These are phyloP conservation scores for Multifurca ochricompacta DNA, from an alignment of 768 basidiomycete genomes.

Conservation along the genomic window DNA sequence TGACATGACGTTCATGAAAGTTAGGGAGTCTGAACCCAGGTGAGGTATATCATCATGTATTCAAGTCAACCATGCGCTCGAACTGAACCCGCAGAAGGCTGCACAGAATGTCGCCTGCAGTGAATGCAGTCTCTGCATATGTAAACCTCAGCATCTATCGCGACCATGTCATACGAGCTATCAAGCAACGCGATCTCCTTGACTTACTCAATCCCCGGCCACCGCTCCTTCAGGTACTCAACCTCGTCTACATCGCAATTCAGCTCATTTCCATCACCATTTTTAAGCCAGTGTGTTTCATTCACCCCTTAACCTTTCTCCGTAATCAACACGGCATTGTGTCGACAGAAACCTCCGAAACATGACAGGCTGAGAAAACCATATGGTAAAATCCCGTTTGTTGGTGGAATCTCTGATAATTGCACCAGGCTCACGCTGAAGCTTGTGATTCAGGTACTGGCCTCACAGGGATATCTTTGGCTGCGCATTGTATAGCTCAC, in stretches of 20 bases:
- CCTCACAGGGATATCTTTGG: slow-evolving; percentile 45
- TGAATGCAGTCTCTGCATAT: not conserved
- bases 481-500: slow-evolving; percentile 43
- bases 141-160: not conserved
- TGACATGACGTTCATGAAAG: too few relatives aligned
- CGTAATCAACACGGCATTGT: not conserved
- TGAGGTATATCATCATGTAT: too few relatives aligned
- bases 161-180: not conserved
- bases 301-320: not conserved
- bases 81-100: not conserved
- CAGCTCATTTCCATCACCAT: slow-evolving; percentile 33
- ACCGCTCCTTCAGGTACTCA: slow-evolving; percentile 18
- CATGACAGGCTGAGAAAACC: slow-evolving; percentile 27
- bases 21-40: too few relatives aligned
- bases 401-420: not conserved
- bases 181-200: not conserved
- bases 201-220: slow-evolving; percentile 2
- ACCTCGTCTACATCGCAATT: slow-evolving; percentile 28
- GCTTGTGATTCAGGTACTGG: slow-evolving; percentile 35
- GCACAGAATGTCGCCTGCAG: not conserved
- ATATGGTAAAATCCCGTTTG: slow-evolving; percentile 35
- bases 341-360: slow-evolving; percentile 17
- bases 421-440: not conserved
- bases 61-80: not conserved
- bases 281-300: slow-evolving; percentile 33